Base-by-base conservation (phyloP, 768 basidiomycete species). In the Podaxis pistillaris region DNA sequence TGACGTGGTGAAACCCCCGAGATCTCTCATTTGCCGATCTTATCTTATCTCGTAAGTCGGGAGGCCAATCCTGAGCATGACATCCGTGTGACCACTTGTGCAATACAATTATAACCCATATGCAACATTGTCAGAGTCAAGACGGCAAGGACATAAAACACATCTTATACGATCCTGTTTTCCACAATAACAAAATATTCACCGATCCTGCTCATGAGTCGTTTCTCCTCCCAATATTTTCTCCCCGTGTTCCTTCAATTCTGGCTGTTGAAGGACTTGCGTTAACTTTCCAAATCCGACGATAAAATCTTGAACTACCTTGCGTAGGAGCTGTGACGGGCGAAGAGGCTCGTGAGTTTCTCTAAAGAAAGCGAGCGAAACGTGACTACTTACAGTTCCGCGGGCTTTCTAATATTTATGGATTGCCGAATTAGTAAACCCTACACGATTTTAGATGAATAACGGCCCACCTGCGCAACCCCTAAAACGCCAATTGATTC, bases 221-320 rank as follows among this genome's bases (percentile, higher is more conserved):
- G 74, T 77, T 63, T 79, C 73, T 19, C 86, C 86, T 26, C 80
- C 77, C 30, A 87, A 75, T 26, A 87, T 84, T 56, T 78, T 73
- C 64, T 81, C 72, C 0, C 85, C 86, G 47, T 86, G 79, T 56
- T 84, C 79, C 67, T 85, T 86, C 61, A 82, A 68, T 8, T 73
- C 73, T 17, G 79, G 62, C 71, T 81, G 51, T 19, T 47, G 19
- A 54, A 22, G 15, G 47, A 37, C 1, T 11, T 28, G 36, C 46
- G 47, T 41, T 50, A 44, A 19, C 56, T 30, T 38, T 49, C 11
- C 49, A 9, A 13, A 12, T 28, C 22, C 8, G 28, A 37, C 12
- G 17, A 2, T 28, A 38, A 11, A 33, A n/a, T 24, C 38, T 12
- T 15, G 22, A 44, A 53, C 7, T 11, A 73, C 74, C 68, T 80